Base-by-base conservation (phyloP, 176 grass and related monocot genomes). In the Eragrostis curvula region DNA sequence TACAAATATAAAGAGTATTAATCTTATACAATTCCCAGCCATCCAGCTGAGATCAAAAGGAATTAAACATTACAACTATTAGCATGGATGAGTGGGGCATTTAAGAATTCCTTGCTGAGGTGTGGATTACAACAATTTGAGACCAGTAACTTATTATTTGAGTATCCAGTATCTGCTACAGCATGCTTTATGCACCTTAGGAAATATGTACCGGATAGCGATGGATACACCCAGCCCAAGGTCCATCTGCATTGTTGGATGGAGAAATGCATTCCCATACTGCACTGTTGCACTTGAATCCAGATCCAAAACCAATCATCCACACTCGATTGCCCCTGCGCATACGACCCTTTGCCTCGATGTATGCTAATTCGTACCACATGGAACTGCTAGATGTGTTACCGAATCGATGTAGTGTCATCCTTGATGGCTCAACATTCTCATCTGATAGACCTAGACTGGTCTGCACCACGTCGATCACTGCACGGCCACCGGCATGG, bases 201-300 rank as follows among this genome's bases (percentile, higher is more conserved):
- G 17, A 13, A 44, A 21, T n/a, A 68, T 43, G 40, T 12, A 75
- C 73, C 0, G 88, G 84, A 3, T 90, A 87, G 2, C 84, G 78
- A 49, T 84, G 50, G 79, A 90, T 87, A 49, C 48, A 83, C 3
- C 0, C 25, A 8, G 74, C 69, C 84, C 84, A 90, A 18, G 88
- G 84, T 4, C 84, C 88, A 12, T 90, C 71, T 17, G 66, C 72
- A 46, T 28, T 73, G 18, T 20, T 9, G 45, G 66, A 5, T 0
- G 88, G 76, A 32, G 40, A 24, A 15, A 93, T 55, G 62, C 87
- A 87, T 77, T 85, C 86, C 91, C 84, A 88, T 15, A 93, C 87
- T 14, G 84, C 87, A 48, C 91, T 93, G 47, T 90, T 93, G 81
- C 85, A 93, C 80, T 93, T 93, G 91, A 93, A 93, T 1, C 91